phyloP scores from a whole-genome alignment of 2,329 filamentous ascomycete genomes.

The Trichophyton simii region DNA sequence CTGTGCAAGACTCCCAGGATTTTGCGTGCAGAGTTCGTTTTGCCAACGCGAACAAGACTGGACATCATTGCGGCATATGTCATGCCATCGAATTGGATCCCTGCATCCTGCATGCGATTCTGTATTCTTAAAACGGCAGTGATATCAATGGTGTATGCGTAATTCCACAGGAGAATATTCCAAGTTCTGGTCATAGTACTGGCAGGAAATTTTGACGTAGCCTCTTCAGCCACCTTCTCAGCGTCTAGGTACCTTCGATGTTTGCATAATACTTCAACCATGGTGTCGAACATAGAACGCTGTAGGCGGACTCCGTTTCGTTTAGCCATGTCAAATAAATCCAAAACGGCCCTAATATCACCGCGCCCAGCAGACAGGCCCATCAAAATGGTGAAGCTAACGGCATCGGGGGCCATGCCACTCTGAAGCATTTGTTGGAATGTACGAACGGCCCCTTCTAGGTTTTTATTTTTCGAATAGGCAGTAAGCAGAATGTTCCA shows the following conservation, averaged over 20 bases:
- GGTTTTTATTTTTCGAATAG: conserved; percentile 53
- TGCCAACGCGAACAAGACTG: conserved; percentile 39
- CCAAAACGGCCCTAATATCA: conserved; percentile 56
- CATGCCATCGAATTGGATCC: conserved; percentile 41
- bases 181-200: conserved; percentile 53
- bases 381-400: conserved; percentile 63
- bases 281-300: conserved; percentile 47
- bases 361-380: conserved; percentile 56
- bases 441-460: conserved; percentile 50
- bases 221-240: conserved; percentile 46
- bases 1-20: conserved; percentile 35
- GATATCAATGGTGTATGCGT: conserved; percentile 52
- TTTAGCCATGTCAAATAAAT: conserved; percentile 53
- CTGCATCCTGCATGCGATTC: conserved; percentile 41
- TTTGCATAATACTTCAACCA: conserved; percentile 57
- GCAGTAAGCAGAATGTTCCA: conserved; percentile 72
- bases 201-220: conserved; percentile 39
- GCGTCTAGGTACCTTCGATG: conserved; percentile 45
- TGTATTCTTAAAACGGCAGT: conserved; percentile 43
- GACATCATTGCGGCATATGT: conserved; percentile 53
- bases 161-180: conserved; percentile 62
- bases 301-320: conserved; percentile 40
- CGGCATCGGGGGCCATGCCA: conserved; percentile 43
- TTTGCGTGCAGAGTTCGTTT: conserved; percentile 44
- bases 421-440: conserved; percentile 49